Evolutionary conservation across 495 filamentous ascomycete species (phyloP).

Genomic region (Hapsidospora chrysogenum): DNA sequence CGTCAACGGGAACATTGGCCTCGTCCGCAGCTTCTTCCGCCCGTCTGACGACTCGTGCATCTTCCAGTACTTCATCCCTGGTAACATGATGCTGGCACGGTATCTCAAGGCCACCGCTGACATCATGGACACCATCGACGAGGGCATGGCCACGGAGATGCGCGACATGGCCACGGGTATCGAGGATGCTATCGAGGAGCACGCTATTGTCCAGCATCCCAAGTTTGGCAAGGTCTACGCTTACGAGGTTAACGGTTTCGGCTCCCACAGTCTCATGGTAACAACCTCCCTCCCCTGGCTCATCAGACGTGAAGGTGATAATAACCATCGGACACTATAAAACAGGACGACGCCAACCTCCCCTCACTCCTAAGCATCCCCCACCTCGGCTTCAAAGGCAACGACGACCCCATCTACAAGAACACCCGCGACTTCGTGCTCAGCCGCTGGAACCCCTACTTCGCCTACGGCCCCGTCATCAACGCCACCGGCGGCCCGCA

Average conservation of each 20-base stretch:
- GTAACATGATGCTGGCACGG: slow-evolving; percentile 53
- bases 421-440: slow-evolving; percentile 38
- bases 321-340: not conserved
- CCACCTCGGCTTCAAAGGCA: slow-evolving; percentile 33
- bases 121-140: slow-evolving; percentile 31
- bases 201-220: slow-evolving; percentile 30
- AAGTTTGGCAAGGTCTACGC: slow-evolving; percentile 37
- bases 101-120: slow-evolving; percentile 28
- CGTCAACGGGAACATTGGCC: slow-evolving; percentile 35
- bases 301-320: not conserved
- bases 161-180: slow-evolving; percentile 24
- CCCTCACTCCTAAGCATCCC: slow-evolving; percentile 39
- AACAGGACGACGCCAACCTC: slow-evolving; percentile 44
- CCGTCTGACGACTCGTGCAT: slow-evolving; percentile 44
- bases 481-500: slow-evolving; percentile 47
- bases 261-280: slow-evolving; percentile 43
- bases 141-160: slow-evolving; percentile 30
- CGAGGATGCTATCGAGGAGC: slow-evolving; percentile 25
- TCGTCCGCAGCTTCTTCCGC: slow-evolving; percentile 45
- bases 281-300: not conserved
- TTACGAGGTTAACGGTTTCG: slow-evolving; percentile 44
- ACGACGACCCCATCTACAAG: slow-evolving; percentile 30
- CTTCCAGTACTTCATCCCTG: slow-evolving; percentile 43
- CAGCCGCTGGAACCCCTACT: slow-evolving; percentile 39
- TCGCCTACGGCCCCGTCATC: slow-evolving; percentile 39